These are phyloP conservation scores for Mycena citricolor DNA, from an alignment of 1,284 basidiomycete genomes.

Conservation along the genomic window DNA sequence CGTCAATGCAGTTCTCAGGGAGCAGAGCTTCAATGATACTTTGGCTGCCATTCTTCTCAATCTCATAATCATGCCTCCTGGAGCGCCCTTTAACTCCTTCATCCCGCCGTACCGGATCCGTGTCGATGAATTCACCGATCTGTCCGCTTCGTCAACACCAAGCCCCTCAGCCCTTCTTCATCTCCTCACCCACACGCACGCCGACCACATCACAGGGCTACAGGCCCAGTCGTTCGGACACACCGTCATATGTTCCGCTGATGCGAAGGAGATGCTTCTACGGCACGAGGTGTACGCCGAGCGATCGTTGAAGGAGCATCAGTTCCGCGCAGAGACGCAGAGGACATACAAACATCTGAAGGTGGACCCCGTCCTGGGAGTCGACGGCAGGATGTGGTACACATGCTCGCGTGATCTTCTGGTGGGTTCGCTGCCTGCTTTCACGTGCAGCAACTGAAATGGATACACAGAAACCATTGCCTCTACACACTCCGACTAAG, in stretches of 20 bases:
- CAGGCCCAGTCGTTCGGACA: constrained; percentile 67
- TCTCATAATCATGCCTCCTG: constrained; percentile 68
- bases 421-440: constrained; percentile 38
- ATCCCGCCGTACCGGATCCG: constrained; percentile 73
- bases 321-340: constrained; percentile 53
- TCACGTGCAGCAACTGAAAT: background rate
- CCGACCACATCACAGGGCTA: constrained; percentile 76
- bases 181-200: constrained; percentile 82
- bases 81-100: constrained; percentile 68
- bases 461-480: constrained; percentile 44
- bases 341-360: constrained; percentile 71
- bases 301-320: constrained; percentile 52
- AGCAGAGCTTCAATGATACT: no score
- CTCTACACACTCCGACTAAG: constrained; percentile 62
- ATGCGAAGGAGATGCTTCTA: constrained; percentile 82
- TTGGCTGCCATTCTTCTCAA: no score
- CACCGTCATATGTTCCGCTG: constrained; percentile 70
- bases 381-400: constrained; percentile 49
- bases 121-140: constrained; percentile 70
- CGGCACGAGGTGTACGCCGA: constrained; percentile 70
- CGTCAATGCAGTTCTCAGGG: no score
- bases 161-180: constrained; percentile 71
- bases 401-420: constrained; percentile 62
- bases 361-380: constrained; percentile 46
- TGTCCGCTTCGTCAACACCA: constrained; percentile 38